phyloP scores from a whole-genome alignment of 306 rosid genomes.

The Begonia peltatifolia region DNA sequence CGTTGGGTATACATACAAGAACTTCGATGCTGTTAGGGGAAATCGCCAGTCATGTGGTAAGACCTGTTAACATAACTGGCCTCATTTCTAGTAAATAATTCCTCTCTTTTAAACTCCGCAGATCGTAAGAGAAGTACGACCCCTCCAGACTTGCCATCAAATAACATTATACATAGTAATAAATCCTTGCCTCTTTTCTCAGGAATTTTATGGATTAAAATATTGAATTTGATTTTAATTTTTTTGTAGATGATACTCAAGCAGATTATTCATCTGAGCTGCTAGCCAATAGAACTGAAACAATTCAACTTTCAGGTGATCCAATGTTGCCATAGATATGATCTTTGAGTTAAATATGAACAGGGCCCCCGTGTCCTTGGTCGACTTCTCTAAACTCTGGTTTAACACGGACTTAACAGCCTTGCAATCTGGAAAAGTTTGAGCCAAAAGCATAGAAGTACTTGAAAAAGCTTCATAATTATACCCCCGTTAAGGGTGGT shows the following conservation, averaged over 20 bases:
- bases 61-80: constrained; percentile 9
- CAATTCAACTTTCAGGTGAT: constrained; percentile 71
- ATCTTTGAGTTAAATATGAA: constrained; percentile 11
- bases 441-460: constrained; percentile 50
- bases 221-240: constrained; percentile 10
- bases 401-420: constrained; percentile 20
- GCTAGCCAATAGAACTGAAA: constrained; percentile 52
- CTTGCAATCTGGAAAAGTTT: constrained; percentile 36
- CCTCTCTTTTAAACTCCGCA: constrained; percentile 6
- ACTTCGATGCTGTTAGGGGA: constrained; percentile 93
- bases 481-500: constrained; percentile 28
- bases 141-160: constrained; percentile 9
- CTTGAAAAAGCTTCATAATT: constrained; percentile 27
- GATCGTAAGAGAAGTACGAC: constrained; percentile 9
- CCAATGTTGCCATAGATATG: constrained; percentile 65
- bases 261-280: constrained; percentile 51
- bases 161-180: constrained; percentile 9
- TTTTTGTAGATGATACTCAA: constrained; percentile 63
- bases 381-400: constrained; percentile 1
- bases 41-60: constrained; percentile 70
- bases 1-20: constrained; percentile 96
- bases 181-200: constrained; percentile 1
- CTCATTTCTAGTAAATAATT: background rate
- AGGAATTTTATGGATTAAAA: background rate
- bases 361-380: constrained; percentile 6